Conservation (phyloP, 1,284 basidiomycete genomes). For the Takashimella koratensis region DNA sequence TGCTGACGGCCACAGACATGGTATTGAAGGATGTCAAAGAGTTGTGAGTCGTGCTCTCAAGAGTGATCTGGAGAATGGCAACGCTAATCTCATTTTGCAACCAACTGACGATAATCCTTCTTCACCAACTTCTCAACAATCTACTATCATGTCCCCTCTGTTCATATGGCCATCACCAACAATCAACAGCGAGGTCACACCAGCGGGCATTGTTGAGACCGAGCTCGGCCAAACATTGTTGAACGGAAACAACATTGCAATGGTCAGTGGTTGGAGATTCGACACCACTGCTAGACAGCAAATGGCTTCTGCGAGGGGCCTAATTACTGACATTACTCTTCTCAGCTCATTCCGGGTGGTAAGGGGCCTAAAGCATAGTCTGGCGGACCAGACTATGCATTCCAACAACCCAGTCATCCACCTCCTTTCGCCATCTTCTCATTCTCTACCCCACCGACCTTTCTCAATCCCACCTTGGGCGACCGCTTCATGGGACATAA, state of each 20-base stretch:
- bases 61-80: not conserved
- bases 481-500: too few species aligned
- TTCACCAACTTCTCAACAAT: too few species aligned
- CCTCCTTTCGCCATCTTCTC: too few species aligned
- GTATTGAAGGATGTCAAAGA: conserved; percentile 96
- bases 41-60: conserved; percentile 59
- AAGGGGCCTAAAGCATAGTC: conserved; percentile 16
- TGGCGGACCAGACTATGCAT: too few species aligned
- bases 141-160: not conserved
- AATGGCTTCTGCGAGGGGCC: too few species aligned
- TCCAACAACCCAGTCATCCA: too few species aligned
- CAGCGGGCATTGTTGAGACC: conserved; percentile 76
- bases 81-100: not conserved
- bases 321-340: too few species aligned
- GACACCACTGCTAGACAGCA: not conserved
- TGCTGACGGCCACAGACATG: conserved; percentile 69
- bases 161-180: conserved; percentile 1
- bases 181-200: conserved; percentile 68
- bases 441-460: too few species aligned
- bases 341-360: conserved; percentile 15
- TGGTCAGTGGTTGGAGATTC: conserved; percentile 57
- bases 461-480: too few species aligned
- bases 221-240: conserved; percentile 84
- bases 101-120: too few species aligned
- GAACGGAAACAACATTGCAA: conserved; percentile 97